These are phyloP conservation scores for Pseudonitzschia multistriata DNA, from an alignment of 108 stramenopile genomes.

Conservation along the genomic window DNA sequence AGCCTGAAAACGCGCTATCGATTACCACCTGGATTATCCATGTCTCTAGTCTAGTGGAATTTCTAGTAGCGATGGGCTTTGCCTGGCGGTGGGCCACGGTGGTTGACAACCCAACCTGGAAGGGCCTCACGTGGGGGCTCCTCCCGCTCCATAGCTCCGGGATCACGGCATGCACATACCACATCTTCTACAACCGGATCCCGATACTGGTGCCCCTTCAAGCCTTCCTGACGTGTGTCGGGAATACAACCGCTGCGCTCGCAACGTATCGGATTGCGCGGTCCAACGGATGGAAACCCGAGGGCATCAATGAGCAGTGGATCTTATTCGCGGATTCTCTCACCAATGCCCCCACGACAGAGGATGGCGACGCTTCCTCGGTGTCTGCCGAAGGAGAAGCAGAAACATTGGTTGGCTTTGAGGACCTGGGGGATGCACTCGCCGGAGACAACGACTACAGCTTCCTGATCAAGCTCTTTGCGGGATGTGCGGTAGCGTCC, in stretches of 20 bases:
- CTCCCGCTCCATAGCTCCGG: constrained; percentile 87
- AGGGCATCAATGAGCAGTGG: constrained; percentile 3
- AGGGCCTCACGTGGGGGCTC: constrained; percentile 91
- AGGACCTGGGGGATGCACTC: constrained; percentile 73
- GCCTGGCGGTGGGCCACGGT: constrained; percentile 79
- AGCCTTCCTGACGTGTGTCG: constrained; percentile 74
- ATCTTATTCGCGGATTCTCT: constrained; percentile 17
- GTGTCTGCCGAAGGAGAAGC: constrained; percentile 30
- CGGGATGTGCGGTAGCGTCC: constrained; percentile 67
- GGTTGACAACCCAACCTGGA: constrained; percentile 74
- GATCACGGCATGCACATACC: constrained; percentile 91
- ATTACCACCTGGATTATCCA: constrained; percentile 82
- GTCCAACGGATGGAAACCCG: constrained; percentile 69
- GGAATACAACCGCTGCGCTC: constrained; percentile 76
- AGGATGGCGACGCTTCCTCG: background rate
- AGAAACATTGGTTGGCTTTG: constrained; percentile 66
- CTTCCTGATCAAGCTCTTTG: constrained; percentile 79
- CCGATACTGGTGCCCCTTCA: constrained; percentile 85
- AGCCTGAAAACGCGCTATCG: constrained; percentile 57
- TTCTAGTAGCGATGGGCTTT: constrained; percentile 89
- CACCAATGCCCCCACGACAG: background rate
- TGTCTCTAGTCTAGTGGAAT: constrained; percentile 83
- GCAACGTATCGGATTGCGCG: constrained; percentile 73
- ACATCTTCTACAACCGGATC: constrained; percentile 88
- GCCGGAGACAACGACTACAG: constrained; percentile 67